phyloP scores from a whole-genome alignment of 179 eudicot genomes.

The Heliamphora pulchella region DNA sequence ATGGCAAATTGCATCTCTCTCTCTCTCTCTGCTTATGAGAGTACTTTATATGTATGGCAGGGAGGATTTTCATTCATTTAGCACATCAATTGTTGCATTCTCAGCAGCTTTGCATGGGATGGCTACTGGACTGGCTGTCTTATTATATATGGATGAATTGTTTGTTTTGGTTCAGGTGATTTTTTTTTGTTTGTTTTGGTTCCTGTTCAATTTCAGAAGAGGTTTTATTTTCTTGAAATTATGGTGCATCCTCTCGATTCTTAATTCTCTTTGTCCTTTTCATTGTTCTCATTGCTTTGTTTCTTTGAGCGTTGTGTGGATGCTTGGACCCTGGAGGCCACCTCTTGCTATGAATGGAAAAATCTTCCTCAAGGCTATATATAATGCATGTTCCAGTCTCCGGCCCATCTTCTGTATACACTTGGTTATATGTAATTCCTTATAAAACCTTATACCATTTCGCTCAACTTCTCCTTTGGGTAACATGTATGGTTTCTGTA shows the following conservation, averaged over 20 bases:
- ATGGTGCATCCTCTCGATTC: not conserved
- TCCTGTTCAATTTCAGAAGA: slow-evolving; percentile 4
- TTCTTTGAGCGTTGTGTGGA: slow-evolving; percentile 6
- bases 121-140: slow-evolving; percentile 41
- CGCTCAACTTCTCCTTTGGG: not conserved
- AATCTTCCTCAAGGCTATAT: not conserved
- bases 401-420: not conserved
- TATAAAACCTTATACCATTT: not conserved
- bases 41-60: slow-evolving; percentile 36
- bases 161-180: slow-evolving; percentile 59
- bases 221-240: not conserved
- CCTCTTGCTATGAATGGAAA: not conserved
- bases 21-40: not conserved
- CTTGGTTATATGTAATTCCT: slow-evolving; percentile 10
- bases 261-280: not conserved
- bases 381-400: slow-evolving; percentile 3
- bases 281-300: not conserved
- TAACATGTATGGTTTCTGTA: not conserved
- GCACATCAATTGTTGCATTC: slow-evolving; percentile 38
- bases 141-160: slow-evolving; percentile 65
- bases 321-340: slow-evolving; percentile 1
- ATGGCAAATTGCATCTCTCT: not conserved
- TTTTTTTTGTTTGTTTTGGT: slow-evolving; percentile 7
- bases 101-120: slow-evolving; percentile 46
- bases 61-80: slow-evolving; percentile 59